Conservation (phyloP, 139 green algal species). For the Eudorina sp. region DNA sequence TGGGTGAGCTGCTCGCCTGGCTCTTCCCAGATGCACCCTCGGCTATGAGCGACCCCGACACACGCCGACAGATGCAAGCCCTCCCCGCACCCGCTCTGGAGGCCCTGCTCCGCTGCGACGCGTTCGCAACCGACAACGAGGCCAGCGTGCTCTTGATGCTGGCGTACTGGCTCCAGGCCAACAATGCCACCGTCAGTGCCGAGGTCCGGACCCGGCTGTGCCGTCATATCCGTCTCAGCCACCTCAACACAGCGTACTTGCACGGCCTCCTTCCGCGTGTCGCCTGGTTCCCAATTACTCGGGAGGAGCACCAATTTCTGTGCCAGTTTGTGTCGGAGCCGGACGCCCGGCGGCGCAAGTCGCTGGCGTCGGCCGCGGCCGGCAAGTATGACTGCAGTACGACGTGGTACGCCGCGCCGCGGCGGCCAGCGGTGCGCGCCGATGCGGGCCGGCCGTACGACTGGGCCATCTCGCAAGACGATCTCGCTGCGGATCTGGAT, state of each 20-base stretch:
- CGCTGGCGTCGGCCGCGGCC: background rate
- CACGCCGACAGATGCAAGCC: background rate
- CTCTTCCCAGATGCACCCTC: slow-evolving; percentile 8
- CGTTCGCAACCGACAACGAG: background rate
- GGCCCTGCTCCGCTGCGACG: slow-evolving; percentile 6
- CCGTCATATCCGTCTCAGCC: background rate
- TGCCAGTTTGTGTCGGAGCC: background rate
- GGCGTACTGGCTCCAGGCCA: slow-evolving; percentile 11
- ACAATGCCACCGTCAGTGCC: background rate
- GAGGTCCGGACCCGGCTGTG: background rate
- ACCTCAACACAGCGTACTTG: background rate
- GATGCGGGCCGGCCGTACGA: slow-evolving; percentile 3
- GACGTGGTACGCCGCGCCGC: background rate
- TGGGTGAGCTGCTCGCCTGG: slow-evolving; percentile 29
- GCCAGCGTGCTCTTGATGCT: slow-evolving; percentile 16
- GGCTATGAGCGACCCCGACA: background rate
- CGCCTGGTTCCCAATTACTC: slow-evolving; percentile 5
- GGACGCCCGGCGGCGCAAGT: background rate
- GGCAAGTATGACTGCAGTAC: background rate
- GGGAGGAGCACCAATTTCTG: slow-evolving; percentile 17
- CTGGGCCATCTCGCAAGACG: background rate
- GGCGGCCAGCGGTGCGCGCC: background rate
- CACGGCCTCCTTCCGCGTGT: background rate
- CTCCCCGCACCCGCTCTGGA: background rate
- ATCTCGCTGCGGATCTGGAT: slow-evolving; percentile 10